phyloP scores from a whole-genome alignment of 306 rosid species.

The Carpinus fangiana region DNA sequence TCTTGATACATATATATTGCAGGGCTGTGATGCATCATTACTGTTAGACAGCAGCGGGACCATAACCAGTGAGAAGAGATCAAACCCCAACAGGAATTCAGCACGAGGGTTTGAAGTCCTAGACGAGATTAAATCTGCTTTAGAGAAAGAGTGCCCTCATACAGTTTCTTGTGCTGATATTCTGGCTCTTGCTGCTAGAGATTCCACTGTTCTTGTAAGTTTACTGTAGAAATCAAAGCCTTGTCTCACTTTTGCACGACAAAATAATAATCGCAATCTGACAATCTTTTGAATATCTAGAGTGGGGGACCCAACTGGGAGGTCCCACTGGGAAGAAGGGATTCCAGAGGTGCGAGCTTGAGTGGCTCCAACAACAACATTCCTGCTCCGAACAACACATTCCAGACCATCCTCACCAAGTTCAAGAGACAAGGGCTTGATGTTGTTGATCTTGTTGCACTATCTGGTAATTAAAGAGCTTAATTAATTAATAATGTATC shows the following conservation, averaged over 20 bases:
- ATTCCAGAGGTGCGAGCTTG: constrained; percentile 70
- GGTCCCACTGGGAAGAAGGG: constrained; percentile 88
- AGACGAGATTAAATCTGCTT: constrained; percentile 72
- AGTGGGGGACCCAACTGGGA: constrained; percentile 88
- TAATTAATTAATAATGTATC: neutral
- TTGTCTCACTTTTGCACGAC: neutral
- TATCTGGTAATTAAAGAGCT: constrained; percentile 59
- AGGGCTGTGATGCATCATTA: constrained; percentile 94
- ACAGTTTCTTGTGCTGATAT: constrained; percentile 93
- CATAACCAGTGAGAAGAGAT: constrained; percentile 65
- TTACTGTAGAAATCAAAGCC: neutral
- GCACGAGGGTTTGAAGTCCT: constrained; percentile 75
- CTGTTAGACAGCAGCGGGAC: constrained; percentile 65
- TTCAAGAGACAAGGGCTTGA: constrained; percentile 77
- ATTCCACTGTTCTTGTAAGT: constrained; percentile 75
- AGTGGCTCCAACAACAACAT: constrained; percentile 89
- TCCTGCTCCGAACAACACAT: constrained; percentile 96
- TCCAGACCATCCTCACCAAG: constrained; percentile 78
- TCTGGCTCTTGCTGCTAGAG: constrained; percentile 81
- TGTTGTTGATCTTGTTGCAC: constrained; percentile 80
- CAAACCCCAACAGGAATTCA: constrained; percentile 77
- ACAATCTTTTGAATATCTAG: constrained; percentile 36
- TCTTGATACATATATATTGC: constrained; percentile 24
- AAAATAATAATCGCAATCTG: constrained; percentile 9
- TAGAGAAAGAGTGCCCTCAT: constrained; percentile 74